Evolutionary conservation across 805 yeast species (phyloP).

Genomic region (Kuraishia hungarica): DNA sequence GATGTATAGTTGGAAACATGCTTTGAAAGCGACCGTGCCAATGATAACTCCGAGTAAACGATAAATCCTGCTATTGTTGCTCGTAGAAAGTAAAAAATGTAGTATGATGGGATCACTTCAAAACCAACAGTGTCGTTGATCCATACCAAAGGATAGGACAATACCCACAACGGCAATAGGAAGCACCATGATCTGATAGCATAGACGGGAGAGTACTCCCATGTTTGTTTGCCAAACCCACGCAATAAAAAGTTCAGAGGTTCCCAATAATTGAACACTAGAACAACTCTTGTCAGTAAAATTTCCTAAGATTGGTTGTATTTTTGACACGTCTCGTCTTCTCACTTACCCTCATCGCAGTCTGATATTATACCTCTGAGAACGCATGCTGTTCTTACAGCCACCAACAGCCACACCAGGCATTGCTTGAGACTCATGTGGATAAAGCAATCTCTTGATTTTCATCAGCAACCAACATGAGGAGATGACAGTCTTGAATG

Average conservation of each 20-base stretch:
- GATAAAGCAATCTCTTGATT: background rate
- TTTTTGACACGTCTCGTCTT: background rate
- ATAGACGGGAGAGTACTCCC: constrained; percentile 91
- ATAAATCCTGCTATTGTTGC: constrained; percentile 29
- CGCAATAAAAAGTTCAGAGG: constrained; percentile 73
- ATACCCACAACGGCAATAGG: constrained; percentile 37
- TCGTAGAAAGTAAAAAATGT: constrained; percentile 48
- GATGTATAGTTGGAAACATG: background rate
- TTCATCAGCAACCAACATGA: too few species aligned
- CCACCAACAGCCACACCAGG: constrained; percentile 5
- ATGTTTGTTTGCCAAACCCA: constrained; percentile 86
- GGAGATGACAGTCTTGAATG: background rate
- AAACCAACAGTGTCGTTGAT: background rate
- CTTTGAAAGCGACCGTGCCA: constrained; percentile 33
- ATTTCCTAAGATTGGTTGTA: background rate
- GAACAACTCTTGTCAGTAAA: background rate
- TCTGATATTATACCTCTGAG: constrained; percentile 69
- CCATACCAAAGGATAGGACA: background rate
- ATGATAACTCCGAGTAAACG: constrained; percentile 41
- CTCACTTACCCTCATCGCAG: constrained; percentile 64
- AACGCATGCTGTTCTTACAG: constrained; percentile 29
- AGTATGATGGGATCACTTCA: constrained; percentile 10
- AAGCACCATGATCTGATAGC: constrained; percentile 86
- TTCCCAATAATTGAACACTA: constrained; percentile 85
- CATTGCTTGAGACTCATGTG: background rate